Percentiles rank a stretch among this genome's conserved stretches.
These are phyloP conservation scores for Akanthomyces uredinophilus DNA, from an alignment of 2,329 filamentous ascomycete genomes.

Conservation along the genomic window DNA sequence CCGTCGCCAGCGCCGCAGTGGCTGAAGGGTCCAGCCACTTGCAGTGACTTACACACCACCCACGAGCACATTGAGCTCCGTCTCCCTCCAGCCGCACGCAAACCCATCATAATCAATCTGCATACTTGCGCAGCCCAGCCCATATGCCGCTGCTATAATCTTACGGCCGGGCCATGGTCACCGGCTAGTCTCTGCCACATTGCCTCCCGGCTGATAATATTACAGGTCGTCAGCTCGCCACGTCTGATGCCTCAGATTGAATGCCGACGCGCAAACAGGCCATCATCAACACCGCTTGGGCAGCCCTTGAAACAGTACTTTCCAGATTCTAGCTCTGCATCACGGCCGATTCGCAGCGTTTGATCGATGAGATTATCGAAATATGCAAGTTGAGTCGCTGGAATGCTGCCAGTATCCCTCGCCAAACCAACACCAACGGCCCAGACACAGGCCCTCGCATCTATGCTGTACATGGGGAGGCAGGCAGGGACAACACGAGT, in stretches of 20 bases:
- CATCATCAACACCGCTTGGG: neutral
- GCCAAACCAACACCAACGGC: constrained; percentile 1
- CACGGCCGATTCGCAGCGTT: neutral
- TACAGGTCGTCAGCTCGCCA: neutral
- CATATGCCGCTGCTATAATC: neutral
- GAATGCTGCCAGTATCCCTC: neutral
- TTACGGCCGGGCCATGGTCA: neutral
- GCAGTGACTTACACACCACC: too few species aligned
- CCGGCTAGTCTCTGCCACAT: neutral
- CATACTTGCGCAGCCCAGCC: neutral
- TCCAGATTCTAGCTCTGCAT: neutral
- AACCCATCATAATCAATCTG: neutral
- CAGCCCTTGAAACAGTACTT: too few species aligned
- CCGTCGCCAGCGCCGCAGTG: too few species aligned
- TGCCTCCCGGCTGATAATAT: neutral
- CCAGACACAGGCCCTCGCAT: neutral
- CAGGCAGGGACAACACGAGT: neutral
- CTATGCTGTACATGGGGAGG: neutral
- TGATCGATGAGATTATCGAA: neutral
- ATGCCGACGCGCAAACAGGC: neutral
- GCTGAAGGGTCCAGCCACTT: too few species aligned
- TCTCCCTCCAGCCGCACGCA: neutral
- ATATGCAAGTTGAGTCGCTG: neutral
- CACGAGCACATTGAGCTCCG: neutral
- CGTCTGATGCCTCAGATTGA: neutral